phyloP scores from a whole-genome alignment of 225 moss, liverwort and hornwort genomes.

The Rhytidiadelphus loreus region DNA sequence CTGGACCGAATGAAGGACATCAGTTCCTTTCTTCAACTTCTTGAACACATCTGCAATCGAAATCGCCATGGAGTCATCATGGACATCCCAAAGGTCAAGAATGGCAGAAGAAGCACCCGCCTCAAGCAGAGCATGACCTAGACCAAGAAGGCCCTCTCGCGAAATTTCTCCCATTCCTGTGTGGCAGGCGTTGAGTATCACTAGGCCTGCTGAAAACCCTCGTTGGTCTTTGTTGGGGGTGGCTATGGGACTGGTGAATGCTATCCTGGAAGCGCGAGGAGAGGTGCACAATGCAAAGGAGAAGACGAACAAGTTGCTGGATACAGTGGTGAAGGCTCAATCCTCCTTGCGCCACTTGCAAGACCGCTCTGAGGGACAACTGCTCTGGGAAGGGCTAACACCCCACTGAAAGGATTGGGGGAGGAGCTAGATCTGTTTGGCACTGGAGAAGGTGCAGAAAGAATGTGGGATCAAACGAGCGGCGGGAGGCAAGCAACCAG shows the following conservation, averaged over 20 bases:
- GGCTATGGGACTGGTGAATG: neutral
- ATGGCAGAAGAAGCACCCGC: slow-evolving; percentile 10
- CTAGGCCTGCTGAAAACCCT: slow-evolving; percentile 18
- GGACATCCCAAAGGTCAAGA: slow-evolving; percentile 7
- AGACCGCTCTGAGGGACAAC: neutral
- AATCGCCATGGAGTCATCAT: neutral
- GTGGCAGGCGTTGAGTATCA: slow-evolving; percentile 13
- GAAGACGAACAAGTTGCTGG: neutral
- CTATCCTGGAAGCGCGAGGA: neutral
- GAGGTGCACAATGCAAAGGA: neutral
- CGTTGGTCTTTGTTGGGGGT: neutral
- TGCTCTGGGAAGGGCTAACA: neutral
- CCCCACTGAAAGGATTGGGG: neutral
- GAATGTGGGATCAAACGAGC: neutral
- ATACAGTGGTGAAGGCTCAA: neutral
- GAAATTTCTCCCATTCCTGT: neutral
- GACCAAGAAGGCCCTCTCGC: slow-evolving; percentile 4
- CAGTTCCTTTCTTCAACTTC: neutral
- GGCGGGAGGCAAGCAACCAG: neutral
- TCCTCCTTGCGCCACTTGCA: neutral
- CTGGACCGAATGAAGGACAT: neutral
- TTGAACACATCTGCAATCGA: neutral
- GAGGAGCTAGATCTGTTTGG: neutral
- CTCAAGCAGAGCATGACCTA: slow-evolving; percentile 12
- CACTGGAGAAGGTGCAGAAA: neutral